Evolutionary conservation across 169 alveolate species (phyloP), one percentile per base, ranked within the genome.

Genomic region (Eimeria praecox): DNA sequence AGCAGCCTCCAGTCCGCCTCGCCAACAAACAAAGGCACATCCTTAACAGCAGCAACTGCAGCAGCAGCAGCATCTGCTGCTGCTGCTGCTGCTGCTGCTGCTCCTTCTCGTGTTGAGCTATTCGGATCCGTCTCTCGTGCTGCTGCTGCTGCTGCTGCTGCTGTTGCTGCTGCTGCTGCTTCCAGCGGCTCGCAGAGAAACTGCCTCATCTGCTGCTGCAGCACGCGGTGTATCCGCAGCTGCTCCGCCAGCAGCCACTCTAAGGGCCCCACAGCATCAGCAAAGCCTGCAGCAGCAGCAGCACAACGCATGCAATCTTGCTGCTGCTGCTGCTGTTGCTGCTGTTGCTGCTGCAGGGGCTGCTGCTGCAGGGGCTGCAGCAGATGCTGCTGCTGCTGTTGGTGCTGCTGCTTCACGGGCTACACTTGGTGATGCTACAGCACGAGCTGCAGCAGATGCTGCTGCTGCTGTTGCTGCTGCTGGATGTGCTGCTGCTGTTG

Each of bases 201-300:
- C 73, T 82, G 69, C 90, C 46, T 38, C 33, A 52, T 82, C n/a
- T 82, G 90, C 90, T 82, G 90, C 90, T 82, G 90, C 90, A 82
- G 71, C 73, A 82, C 71, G 90, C 90, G 90, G 73, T 82, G 90
- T 82, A 82, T 82, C 46, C 90, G 90, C 66, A 82, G 71, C 71
- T 82, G 90, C 90, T 82, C 90, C n/a, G 71, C 90, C 49, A 82
- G 66, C 73, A 82, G 90, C 90, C 90, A 82, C 46, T 82, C 90
- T n/a, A 82, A 9, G 73, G 90, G 90, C 16, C 73, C 90, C 0
- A 82, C 71, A 30, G 90, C n/a, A 49, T 82, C 90, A 49, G 73
- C 16, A 27, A 82, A 82, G 35, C 90, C 90, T 82, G 69, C 8
- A 62, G 54, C 16, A 38, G 69, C 8, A 62, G 54, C 16, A 38